phyloP scores from a whole-genome alignment of 306 rosid species.

The Chamaecrista fasciculata region DNA sequence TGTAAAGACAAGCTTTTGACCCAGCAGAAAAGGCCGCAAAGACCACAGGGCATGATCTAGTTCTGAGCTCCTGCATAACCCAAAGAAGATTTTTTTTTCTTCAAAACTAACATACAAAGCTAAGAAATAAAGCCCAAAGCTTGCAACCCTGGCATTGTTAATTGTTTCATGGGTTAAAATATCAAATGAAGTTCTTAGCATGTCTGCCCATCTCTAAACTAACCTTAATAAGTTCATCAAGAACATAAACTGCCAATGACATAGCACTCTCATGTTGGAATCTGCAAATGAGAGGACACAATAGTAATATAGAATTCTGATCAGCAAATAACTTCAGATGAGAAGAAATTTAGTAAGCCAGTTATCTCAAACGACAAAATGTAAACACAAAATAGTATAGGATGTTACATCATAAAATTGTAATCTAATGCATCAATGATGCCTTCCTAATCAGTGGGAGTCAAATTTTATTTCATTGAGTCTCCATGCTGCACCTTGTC shows the following conservation, averaged over 20 bases:
- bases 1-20: conserved; percentile 85
- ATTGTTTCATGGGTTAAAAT: background rate
- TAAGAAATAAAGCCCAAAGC: conserved; percentile 1
- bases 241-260: conserved; percentile 71
- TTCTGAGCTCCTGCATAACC: conserved; percentile 68
- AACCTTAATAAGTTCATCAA: conserved; percentile 89
- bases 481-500: background rate
- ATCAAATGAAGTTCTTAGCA: conserved; percentile 26
- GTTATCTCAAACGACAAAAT: conserved; percentile 10
- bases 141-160: conserved; percentile 2
- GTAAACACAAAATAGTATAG: background rate
- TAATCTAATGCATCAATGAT: background rate
- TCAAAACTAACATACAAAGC: conserved; percentile 23
- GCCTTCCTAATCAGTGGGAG: background rate
- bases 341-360: conserved; percentile 21
- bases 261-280: conserved; percentile 69
- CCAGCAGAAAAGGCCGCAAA: conserved; percentile 85
- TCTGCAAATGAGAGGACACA: conserved; percentile 48
- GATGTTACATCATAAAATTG: background rate
- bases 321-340: conserved; percentile 5
- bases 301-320: conserved; percentile 7
- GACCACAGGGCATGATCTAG: conserved; percentile 71
- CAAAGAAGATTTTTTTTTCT: conserved; percentile 22
- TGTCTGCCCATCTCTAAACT: conserved; percentile 30
- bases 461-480: background rate